Base-by-base conservation (phyloP, 208 protist genomes). In the Wallacemonas sp. region DNA sequence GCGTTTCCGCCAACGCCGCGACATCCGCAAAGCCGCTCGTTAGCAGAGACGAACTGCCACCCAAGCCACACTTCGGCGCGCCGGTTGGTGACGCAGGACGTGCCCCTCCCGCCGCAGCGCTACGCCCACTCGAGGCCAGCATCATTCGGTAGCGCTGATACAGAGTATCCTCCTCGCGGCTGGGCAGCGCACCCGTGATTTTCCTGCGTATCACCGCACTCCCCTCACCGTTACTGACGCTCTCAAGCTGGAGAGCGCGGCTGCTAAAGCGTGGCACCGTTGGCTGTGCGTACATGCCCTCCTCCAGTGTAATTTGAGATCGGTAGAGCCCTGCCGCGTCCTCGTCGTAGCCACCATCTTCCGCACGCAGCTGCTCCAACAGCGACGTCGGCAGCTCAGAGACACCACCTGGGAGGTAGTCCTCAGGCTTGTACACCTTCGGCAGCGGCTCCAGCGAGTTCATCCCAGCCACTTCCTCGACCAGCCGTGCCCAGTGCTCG, bases 301-400 rank as follows among this genome's bases (percentile, higher is more conserved):
- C 88, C 54, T 84, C 76, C 19, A 75, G n/a, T 4, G 77, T 86
- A 65, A 90, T 84, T 47, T 92, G 88, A 15, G 70, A 54, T 15
- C 73, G 55, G 65, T 86, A 94, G 2, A 79, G 45, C 1, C 36
- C 62, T 45, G 61, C 56, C 21, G 83, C 56, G 11, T 60, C 62
- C 39, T 67, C 68, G n/a, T 76, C 72, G 65, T 80, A 86, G 38
- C 38, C 69, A 31, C 39, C 62, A 45, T 85, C 75, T 2, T 71
- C 72, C 9, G 62, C 53, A n/a, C 78, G 77, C 2, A 94, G 59
- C 53, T 71, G 54, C 49, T 65, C 62, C 19, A 87, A 58, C 33
- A 94, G 56, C 54, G 46, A 62, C 0, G 51, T 26, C 1, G 81
- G 70, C 0, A 91, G 59, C 17, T 66, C 38, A 3, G 46, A 19